These are phyloP conservation scores for Bryopsis sp. DNA, from an alignment of 139 green algal genomes.

Conservation along the genomic window DNA sequence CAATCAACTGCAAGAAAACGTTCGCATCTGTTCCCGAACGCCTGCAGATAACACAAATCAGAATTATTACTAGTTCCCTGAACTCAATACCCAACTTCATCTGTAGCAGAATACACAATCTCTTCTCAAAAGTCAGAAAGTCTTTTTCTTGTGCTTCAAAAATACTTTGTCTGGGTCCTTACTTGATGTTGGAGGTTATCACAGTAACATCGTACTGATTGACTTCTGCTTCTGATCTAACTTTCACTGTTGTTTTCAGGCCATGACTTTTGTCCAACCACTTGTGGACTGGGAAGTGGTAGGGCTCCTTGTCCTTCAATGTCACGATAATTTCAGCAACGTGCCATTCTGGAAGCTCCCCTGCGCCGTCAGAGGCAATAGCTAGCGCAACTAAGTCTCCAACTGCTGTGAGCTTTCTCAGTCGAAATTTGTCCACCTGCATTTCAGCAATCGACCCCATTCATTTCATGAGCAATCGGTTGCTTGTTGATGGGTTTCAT, in stretches of 20 bases:
- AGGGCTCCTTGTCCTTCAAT: not conserved
- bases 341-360: not conserved
- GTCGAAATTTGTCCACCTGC: not conserved
- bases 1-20: constrained; percentile 24
- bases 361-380: not conserved
- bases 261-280: not conserved
- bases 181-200: too few species aligned
- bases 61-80: not conserved
- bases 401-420: not conserved
- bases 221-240: too few species aligned
- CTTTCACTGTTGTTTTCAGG: not conserved
- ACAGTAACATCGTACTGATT: too few species aligned
- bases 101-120: not conserved
- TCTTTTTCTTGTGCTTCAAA: not conserved
- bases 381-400: not conserved
- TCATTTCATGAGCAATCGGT: too few species aligned
- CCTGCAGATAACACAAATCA: not conserved
- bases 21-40: constrained; percentile 37
- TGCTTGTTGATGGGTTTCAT: too few species aligned
- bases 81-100: not conserved
- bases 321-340: not conserved
- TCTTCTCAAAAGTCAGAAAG: not conserved
- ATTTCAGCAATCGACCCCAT: too few species aligned
- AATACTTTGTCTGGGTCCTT: not conserved
- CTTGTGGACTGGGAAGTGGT: not conserved